Percentiles rank a stretch among this genome's conserved stretches.
Evolutionary conservation across 1,139 yeast genomes (phyloP).

Genomic region (Yamadazyma atlantica): DNA sequence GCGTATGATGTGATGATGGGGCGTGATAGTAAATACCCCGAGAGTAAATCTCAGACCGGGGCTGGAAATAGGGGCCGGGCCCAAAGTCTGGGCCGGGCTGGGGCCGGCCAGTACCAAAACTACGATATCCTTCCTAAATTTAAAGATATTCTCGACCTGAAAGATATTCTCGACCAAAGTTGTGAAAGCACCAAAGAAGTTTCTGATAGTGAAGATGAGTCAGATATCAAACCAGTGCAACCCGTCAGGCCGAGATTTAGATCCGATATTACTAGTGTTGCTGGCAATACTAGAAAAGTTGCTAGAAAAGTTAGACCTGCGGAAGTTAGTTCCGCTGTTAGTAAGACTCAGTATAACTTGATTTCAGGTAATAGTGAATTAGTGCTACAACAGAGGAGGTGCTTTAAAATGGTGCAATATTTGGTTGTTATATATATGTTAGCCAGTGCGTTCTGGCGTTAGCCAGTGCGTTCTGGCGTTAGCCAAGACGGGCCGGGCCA

Average conservation of each 20-base stretch:
- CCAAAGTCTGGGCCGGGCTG: too few species aligned
- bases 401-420: background rate
- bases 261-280: background rate
- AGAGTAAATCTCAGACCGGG: too few species aligned
- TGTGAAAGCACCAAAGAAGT: background rate
- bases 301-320: too few species aligned
- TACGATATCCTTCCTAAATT: slow-evolving; percentile 12
- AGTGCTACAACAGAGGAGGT: background rate
- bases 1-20: slow-evolving; percentile 3
- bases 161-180: background rate
- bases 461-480: too few species aligned
- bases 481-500: too few species aligned
- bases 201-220: slow-evolving; percentile 1
- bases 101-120: too few species aligned
- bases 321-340: too few species aligned
- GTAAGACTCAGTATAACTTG: background rate
- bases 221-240: too few species aligned
- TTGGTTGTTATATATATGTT: background rate
- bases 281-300: background rate
- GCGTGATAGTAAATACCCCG: too few species aligned
- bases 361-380: background rate
- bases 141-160: slow-evolving; percentile 3
- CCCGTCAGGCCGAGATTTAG: too few species aligned
- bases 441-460: background rate
- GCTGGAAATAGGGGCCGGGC: too few species aligned